Evolutionary conservation across 192 early-diverging fungal species (phyloP).

Genomic region (Coemansia sp.): DNA sequence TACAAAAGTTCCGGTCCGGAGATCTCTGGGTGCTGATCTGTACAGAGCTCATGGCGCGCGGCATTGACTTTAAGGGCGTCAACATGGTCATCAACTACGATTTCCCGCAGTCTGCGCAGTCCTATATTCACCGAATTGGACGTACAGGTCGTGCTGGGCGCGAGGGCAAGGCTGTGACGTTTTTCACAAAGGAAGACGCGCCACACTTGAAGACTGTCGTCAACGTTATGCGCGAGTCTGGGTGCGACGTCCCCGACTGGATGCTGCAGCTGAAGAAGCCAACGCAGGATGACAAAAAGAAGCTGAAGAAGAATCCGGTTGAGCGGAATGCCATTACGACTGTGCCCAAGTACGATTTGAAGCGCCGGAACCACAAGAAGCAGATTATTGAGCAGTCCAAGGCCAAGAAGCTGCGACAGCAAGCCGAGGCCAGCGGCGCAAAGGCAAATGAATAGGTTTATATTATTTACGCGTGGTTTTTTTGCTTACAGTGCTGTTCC

Average conservation of each 20-base stretch:
- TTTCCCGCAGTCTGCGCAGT: conserved; percentile 86
- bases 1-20: conserved; percentile 84
- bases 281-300: conserved; percentile 60
- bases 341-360: conserved; percentile 69
- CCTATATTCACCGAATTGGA: conserved; percentile 97
- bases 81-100: conserved; percentile 98
- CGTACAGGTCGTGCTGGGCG: conserved; percentile 97
- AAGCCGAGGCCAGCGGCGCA: not conserved
- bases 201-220: conserved; percentile 88
- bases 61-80: conserved; percentile 98
- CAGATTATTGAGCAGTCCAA: conserved; percentile 51
- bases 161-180: conserved; percentile 85
- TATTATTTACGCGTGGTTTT: not conserved
- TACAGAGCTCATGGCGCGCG: conserved; percentile 96
- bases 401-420: conserved; percentile 36
- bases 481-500: conserved; percentile 67
- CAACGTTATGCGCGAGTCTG: conserved; percentile 94
- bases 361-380: conserved; percentile 62
- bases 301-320: conserved; percentile 69
- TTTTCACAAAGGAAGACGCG: conserved; percentile 91
- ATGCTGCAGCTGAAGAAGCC: conserved; percentile 82
- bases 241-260: conserved; percentile 97
- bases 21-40: conserved; percentile 94
- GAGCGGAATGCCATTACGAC: conserved; percentile 76
- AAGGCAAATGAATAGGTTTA: not conserved